Evolutionary conservation across 371 early-diverging fungal genomes (phyloP), one percentile per base, ranked within the genome.

Genomic region (Mortierella sp.): DNA sequence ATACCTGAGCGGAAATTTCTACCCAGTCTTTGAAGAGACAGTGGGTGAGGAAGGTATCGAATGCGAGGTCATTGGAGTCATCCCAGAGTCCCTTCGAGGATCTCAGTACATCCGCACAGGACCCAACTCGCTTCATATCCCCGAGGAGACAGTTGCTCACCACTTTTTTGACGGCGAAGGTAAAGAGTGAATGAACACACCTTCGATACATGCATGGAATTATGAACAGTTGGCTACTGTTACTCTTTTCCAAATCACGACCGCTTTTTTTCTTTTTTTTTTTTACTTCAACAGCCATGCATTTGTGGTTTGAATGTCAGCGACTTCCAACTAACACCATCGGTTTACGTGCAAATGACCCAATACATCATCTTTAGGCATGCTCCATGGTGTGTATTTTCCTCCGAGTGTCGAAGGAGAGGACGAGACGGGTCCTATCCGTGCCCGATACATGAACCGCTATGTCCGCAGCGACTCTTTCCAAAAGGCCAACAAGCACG

Each of bases 361-460:
- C 42, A 38, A 1, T 1, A 1, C 5, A 1, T 38, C 42, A 3
- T 38, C 42, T 38, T 38, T 38, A 80, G 82, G 86, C 3, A 82
- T 85, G 86, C 78, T 85, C 0, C 86, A 82, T 58, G 86, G 82
- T n/a, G 82, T 85, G 5, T 82, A 85, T 54, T 85, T 82, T 72
- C 42, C 42, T 3, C 42, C 42, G 42, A 38, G 42, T 38, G 42
- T 38, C 42, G 79, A 79, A 9, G 65, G 9, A 38, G 34, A 16
- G 21, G 65, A 65, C 24, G n/a, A 54, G 9, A 65, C 42, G 21
- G 44, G 50, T 0, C 75, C 78, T 0, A 82, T 85, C 57, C 82
- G 73, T 11, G 72, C 82, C 4, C 79, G 86, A 31, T 85, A 82
- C 70, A 85, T 85, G 82, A 85, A 85, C 58, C 82, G 82, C 9